Evolutionary conservation across 176 grass and related monocot genomes (phyloP), one percentile per base, ranked within the genome.

Genomic region (Triticum urartu): DNA sequence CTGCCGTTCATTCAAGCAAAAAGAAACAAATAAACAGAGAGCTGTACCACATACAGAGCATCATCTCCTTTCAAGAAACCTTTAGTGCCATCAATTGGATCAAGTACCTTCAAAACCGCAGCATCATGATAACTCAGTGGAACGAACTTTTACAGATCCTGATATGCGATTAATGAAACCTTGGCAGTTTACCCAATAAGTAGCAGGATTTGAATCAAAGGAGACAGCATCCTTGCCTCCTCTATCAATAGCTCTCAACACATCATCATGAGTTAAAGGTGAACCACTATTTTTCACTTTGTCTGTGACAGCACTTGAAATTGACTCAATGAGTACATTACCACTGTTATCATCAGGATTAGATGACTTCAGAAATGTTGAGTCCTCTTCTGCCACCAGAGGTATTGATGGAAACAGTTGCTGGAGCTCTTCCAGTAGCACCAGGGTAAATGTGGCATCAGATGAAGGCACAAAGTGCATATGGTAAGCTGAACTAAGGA

Each of bases 11-110:
- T 77, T 77, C 28, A 77, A 77, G 25, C 48, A 75, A 24, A 77
- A 20, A 77, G 26, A 34, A 56, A 77, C 74, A 77, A 21, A 56
- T 6, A 9, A 85, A 81, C 25, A 86, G 24, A 59, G 30, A 64
- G 58, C 9, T 70, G 81, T 98, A 98, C 93, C 93, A 98, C 93
- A 92, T 98, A 98, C 7, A 95, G 79, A 83, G 96, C 90, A 83
- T 92, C 90, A 80, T 83, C 91, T 35, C 88, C 92, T 87, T 90
- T 98, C 79, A 95, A 89, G 79, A 94, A 98, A 36, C 96, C 96
- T 63, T 84, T 91, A 38, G 93, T 98, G 63, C 93, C 96, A 90
- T 98, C 96, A 86, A 98, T 95, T n/a, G 96, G 96, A 88, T 98
- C 96, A 64, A 98, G 93, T 78, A 98, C 90, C 96, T 98, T 87